phyloP scores from a whole-genome alignment of 495 filamentous ascomycete species.

The Neurospora africana region DNA sequence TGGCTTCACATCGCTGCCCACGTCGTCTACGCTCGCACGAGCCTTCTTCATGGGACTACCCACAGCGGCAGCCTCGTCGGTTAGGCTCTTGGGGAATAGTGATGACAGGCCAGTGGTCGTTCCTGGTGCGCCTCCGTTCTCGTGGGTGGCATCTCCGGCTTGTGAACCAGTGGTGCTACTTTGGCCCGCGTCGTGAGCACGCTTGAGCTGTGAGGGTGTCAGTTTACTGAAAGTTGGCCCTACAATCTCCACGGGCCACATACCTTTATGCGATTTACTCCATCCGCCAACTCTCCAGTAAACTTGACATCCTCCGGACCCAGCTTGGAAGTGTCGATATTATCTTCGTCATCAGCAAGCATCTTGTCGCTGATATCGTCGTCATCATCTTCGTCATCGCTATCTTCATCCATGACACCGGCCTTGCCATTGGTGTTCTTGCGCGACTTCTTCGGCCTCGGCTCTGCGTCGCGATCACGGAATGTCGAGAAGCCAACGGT shows the following conservation, averaged over 20 bases:
- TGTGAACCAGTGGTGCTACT: constrained; percentile 35
- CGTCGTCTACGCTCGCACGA: constrained; percentile 49
- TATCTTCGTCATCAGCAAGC: constrained; percentile 57
- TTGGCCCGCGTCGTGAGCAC: constrained; percentile 80
- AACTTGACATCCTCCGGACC: constrained; percentile 67
- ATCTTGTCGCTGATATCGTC: constrained; percentile 55
- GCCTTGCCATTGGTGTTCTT: constrained; percentile 43
- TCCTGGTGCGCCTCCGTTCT: constrained; percentile 24
- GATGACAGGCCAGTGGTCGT: constrained; percentile 16
- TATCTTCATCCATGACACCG: constrained; percentile 40
- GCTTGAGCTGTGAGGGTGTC: constrained; percentile 62
- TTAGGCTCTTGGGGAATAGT: constrained; percentile 24
- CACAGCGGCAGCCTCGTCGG: constrained; percentile 39
- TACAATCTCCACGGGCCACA: constrained; percentile 19
- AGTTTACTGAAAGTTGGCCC: background rate
- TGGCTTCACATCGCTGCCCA: constrained; percentile 4
- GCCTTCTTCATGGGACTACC: constrained; percentile 82
- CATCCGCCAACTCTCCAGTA: constrained; percentile 80
- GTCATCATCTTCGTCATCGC: constrained; percentile 66
- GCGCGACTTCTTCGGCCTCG: constrained; percentile 42
- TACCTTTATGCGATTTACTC: constrained; percentile 87
- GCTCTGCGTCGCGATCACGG: constrained; percentile 53
- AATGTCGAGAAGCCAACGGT: constrained; percentile 87
- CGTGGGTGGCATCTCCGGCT: constrained; percentile 25
- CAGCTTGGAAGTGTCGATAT: constrained; percentile 49